Evolutionary conservation across 345 rosid genomes (phyloP).

Genomic region (Salix exigua): DNA sequence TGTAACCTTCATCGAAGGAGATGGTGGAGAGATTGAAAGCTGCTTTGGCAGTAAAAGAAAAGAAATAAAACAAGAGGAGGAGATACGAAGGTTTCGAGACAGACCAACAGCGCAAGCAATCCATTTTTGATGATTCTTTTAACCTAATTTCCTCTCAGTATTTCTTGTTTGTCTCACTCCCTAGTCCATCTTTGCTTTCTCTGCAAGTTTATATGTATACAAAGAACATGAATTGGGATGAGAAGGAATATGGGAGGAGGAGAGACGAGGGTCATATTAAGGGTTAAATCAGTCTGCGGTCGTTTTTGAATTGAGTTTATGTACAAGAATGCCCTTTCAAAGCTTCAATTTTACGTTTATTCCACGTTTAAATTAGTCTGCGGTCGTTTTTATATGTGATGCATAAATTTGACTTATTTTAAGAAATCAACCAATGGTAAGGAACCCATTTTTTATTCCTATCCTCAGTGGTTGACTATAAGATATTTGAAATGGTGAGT

Average conservation of each 20-base stretch:
- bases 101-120: background rate
- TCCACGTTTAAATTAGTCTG: too few species aligned
- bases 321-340: slow-evolving; percentile 4
- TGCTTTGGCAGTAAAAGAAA: background rate
- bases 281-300: background rate
- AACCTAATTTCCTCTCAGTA: background rate
- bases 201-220: background rate
- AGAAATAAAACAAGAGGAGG: background rate
- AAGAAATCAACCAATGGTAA: too few species aligned
- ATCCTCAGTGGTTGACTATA: too few species aligned
- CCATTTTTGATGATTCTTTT: slow-evolving; percentile 11
- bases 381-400: too few species aligned
- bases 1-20: slow-evolving; percentile 73
- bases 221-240: background rate
- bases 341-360: background rate
- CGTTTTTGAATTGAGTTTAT: background rate
- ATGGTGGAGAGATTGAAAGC: slow-evolving; percentile 52
- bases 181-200: background rate
- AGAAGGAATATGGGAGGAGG: background rate
- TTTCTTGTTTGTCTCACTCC: background rate
- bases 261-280: background rate
- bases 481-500: too few species aligned
- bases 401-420: too few species aligned
- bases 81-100: background rate
- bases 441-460: too few species aligned